These are phyloP conservation scores for Crepidotus variabilis DNA, from an alignment of 768 basidiomycete species.

Conservation along the genomic window DNA sequence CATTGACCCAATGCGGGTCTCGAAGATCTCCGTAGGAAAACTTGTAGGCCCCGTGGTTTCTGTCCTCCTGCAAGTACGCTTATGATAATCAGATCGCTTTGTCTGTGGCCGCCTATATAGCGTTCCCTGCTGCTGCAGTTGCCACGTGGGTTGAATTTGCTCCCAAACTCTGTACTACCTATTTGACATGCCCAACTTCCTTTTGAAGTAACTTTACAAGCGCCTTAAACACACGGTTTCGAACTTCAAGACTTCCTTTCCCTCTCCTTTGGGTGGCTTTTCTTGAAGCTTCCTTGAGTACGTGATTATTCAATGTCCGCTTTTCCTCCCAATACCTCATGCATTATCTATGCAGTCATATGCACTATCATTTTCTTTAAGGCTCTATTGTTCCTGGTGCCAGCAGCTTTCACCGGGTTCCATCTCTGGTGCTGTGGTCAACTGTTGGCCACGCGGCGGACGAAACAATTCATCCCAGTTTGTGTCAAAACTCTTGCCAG, in stretches of 20 bases:
- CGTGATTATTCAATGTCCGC: not conserved
- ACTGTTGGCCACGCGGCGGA: not conserved
- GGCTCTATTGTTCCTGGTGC: not conserved
- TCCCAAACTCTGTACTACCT: not conserved
- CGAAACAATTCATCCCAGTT: not conserved
- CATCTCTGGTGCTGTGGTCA: not conserved
- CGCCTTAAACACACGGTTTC: not conserved
- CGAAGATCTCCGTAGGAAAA: not conserved
- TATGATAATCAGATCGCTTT: not conserved
- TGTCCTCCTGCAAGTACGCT: not conserved
- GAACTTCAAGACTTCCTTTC: not conserved
- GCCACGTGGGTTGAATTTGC: not conserved
- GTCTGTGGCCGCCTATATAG: not conserved
- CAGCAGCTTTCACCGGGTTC: not conserved
- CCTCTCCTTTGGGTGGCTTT: not conserved
- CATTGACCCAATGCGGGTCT: not conserved
- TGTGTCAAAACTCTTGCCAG: not conserved
- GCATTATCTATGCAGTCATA: not conserved
- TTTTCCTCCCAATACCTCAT: not conserved
- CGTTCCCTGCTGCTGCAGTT: not conserved
- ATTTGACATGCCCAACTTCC: not conserved
- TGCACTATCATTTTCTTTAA: not conserved
- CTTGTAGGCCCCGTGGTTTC: not conserved
- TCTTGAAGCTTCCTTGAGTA: not conserved
- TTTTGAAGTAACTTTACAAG: not conserved